Conservation (phyloP, 306 rosid genomes). For the Sphenostylis stenocarpa region DNA sequence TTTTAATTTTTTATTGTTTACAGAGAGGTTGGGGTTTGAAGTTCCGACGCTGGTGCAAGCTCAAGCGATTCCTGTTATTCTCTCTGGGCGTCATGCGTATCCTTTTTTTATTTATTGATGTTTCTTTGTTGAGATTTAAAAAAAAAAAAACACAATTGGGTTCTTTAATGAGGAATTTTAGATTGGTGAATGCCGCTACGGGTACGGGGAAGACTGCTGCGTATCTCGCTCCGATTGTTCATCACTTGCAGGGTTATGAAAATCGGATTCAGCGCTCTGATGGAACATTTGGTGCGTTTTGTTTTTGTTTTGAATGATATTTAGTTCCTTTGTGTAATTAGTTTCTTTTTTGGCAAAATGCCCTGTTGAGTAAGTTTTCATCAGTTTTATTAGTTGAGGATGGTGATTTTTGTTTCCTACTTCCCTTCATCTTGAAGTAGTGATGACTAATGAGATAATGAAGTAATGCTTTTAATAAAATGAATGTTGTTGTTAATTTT, state of each 20-base stretch:
- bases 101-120: constrained; percentile 32
- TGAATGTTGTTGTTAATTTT: neutral
- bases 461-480: neutral
- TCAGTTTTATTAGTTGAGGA: neutral
- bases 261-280: constrained; percentile 68
- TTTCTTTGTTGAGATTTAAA: neutral
- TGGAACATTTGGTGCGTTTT: constrained; percentile 73
- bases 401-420: neutral
- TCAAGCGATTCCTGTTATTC: constrained; percentile 76
- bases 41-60: constrained; percentile 86
- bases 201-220: constrained; percentile 91
- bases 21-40: constrained; percentile 83
- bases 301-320: neutral
- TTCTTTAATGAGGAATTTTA: constrained; percentile 50
- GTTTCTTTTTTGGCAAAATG: neutral
- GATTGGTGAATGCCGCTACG: constrained; percentile 86
- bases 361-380: constrained; percentile 6
- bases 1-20: neutral
- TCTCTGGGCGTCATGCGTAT: constrained; percentile 78
- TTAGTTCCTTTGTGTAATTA: neutral
- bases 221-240: constrained; percentile 83
- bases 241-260: constrained; percentile 58
- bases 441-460: neutral
- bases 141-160: neutral
- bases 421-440: neutral